These are phyloP conservation scores for Gossypium aridum DNA, from an alignment of 441 rosid species.

Conservation along the genomic window DNA sequence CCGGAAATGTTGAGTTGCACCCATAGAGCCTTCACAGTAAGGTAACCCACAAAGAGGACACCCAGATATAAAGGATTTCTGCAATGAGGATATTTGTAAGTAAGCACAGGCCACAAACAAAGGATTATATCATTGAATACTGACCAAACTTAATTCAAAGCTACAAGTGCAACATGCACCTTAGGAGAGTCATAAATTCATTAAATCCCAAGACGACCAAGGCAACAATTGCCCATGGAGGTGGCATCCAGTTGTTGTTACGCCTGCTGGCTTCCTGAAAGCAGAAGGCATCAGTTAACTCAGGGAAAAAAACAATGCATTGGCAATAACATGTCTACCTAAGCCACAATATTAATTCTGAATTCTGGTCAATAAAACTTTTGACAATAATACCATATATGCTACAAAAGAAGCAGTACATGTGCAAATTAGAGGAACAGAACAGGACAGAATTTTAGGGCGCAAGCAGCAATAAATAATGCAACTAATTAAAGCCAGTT, in stretches of 20 bases:
- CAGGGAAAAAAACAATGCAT: background rate
- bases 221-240: conserved; percentile 98
- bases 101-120: conserved; percentile 2
- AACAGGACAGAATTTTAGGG: background rate
- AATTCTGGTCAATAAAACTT: background rate
- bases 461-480: background rate
- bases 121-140: conserved; percentile 1
- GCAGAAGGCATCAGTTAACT: conserved; percentile 6
- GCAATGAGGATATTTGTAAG: conserved; percentile 26
- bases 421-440: background rate
- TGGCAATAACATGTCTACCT: background rate
- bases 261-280: conserved; percentile 93
- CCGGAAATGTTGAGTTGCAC: conserved; percentile 79
- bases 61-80: conserved; percentile 85
- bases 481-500: background rate
- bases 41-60: conserved; percentile 61
- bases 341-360: background rate
- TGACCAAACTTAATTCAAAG: conserved; percentile 6
- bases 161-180: conserved; percentile 34
- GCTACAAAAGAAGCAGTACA: background rate
- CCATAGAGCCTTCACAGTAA: conserved; percentile 82
- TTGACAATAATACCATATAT: background rate
- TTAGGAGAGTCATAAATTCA: conserved; percentile 93
- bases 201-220: conserved; percentile 83
- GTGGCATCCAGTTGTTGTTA: conserved; percentile 96